phyloP scores from a whole-genome alignment of 495 filamentous ascomycete genomes.

The Massariosphaeria phaeospora region DNA sequence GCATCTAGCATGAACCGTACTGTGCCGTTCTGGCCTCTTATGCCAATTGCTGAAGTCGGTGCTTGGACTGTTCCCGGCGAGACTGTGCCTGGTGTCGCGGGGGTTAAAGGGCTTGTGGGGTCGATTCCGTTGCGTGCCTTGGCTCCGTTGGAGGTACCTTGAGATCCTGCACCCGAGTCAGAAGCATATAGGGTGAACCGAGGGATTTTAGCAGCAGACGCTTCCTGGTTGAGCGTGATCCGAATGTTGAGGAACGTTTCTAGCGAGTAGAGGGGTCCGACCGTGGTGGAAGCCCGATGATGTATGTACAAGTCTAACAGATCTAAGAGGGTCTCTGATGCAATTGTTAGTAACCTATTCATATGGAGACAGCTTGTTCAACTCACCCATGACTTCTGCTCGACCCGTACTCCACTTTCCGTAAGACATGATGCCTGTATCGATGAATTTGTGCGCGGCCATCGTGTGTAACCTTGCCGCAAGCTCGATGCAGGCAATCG shows the following conservation, averaged over 20 bases:
- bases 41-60: constrained; percentile 41
- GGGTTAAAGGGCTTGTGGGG: constrained; percentile 32
- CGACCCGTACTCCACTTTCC: constrained; percentile 56
- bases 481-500: constrained; percentile 75
- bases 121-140: constrained; percentile 33
- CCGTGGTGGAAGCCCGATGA: constrained; percentile 62
- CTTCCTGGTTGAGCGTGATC: constrained; percentile 76
- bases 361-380: neutral
- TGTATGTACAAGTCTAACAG: constrained; percentile 84
- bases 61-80: constrained; percentile 27
- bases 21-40: constrained; percentile 65
- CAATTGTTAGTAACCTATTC: neutral
- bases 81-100: constrained; percentile 28
- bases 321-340: constrained; percentile 72
- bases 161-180: neutral
- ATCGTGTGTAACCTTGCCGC: constrained; percentile 60
- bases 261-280: constrained; percentile 65
- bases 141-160: constrained; percentile 36
- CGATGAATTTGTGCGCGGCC: constrained; percentile 47
- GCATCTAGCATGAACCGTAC: constrained; percentile 88
- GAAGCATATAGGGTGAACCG: constrained; percentile 47
- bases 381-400: constrained; percentile 62
- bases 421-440: constrained; percentile 43
- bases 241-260: constrained; percentile 76
- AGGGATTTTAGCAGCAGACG: constrained; percentile 50